These are phyloP conservation scores for Pythium aphanidermatum DNA, from an alignment of 352 stramenopile genomes.

Conservation along the genomic window DNA sequence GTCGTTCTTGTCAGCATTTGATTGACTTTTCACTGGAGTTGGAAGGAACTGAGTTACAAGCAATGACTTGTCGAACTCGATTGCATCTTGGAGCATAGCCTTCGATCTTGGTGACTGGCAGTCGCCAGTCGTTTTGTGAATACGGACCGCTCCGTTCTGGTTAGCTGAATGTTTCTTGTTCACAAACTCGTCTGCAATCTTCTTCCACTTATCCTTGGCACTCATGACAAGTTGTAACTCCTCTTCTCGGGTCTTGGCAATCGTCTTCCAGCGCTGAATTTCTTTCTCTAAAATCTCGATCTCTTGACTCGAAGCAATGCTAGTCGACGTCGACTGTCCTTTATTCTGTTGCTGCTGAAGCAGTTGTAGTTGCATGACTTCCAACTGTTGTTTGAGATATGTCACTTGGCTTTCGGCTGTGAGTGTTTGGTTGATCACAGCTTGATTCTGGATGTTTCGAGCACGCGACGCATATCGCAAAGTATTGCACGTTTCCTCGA, in stretches of 20 bases:
- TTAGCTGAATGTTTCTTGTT: constrained; percentile 18
- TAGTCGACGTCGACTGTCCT: background rate
- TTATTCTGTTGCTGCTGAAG: constrained; percentile 32
- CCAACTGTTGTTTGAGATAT: constrained; percentile 63
- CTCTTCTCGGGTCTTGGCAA: constrained; percentile 27
- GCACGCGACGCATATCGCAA: constrained; percentile 93
- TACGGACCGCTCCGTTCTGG: constrained; percentile 5
- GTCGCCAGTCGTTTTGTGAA: constrained; percentile 5
- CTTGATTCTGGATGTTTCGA: constrained; percentile 98
- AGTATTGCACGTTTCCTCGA: constrained; percentile 95
- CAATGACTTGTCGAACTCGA: constrained; percentile 30
- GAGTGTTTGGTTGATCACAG: constrained; percentile 95
- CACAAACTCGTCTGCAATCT: constrained; percentile 37
- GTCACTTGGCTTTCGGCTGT: constrained; percentile 79
- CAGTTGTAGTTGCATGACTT: constrained; percentile 56
- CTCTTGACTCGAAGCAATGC: constrained; percentile 9
- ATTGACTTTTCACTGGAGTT: constrained; percentile 6
- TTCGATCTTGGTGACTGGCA: constrained; percentile 20
- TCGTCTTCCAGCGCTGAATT: constrained; percentile 25
- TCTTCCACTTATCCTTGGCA: constrained; percentile 66
- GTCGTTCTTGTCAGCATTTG: background rate
- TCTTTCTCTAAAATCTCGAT: constrained; percentile 18
- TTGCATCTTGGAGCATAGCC: constrained; percentile 23
- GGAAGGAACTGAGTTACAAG: constrained; percentile 13
- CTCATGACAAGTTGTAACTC: constrained; percentile 39